Conservation (phyloP, 2,329 filamentous ascomycete species). For the Cercospora sojina region DNA sequence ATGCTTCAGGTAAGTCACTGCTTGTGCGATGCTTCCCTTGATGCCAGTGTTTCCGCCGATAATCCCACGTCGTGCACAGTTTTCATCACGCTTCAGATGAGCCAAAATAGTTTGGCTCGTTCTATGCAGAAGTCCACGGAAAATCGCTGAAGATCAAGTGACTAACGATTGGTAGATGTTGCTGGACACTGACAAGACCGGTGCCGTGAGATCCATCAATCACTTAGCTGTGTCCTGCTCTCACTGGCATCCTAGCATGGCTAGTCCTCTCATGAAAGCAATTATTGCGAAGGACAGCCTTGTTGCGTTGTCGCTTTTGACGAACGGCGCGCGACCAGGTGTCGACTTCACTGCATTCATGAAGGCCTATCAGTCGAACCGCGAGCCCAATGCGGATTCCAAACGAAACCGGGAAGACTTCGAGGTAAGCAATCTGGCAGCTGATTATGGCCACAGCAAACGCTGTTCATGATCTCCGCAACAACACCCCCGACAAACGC, state of each 20-base stretch:
- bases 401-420: constrained; percentile 55
- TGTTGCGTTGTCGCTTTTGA: constrained; percentile 61
- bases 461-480: neutral
- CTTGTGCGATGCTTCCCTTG: neutral
- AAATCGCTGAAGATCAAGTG: neutral
- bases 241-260: constrained; percentile 39
- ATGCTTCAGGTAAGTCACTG: constrained; percentile 36
- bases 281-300: constrained; percentile 54
- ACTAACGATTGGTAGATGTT: constrained; percentile 37
- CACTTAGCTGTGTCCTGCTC: constrained; percentile 54
- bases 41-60: neutral
- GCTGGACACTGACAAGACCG: constrained; percentile 58
- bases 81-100: no score
- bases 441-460: neutral
- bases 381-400: constrained; percentile 35
- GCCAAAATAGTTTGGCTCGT: neutral
- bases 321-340: constrained; percentile 59
- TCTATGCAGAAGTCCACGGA: neutral
- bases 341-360: constrained; percentile 66
- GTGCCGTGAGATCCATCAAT: constrained; percentile 64
- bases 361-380: constrained; percentile 53
- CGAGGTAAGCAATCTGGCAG: constrained; percentile 4
- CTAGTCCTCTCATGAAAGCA: constrained; percentile 59
- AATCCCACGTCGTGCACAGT: neutral
- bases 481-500: neutral